Conservation (phyloP, 2,329 filamentous ascomycete species). For the Drechmeria coniospora region DNA sequence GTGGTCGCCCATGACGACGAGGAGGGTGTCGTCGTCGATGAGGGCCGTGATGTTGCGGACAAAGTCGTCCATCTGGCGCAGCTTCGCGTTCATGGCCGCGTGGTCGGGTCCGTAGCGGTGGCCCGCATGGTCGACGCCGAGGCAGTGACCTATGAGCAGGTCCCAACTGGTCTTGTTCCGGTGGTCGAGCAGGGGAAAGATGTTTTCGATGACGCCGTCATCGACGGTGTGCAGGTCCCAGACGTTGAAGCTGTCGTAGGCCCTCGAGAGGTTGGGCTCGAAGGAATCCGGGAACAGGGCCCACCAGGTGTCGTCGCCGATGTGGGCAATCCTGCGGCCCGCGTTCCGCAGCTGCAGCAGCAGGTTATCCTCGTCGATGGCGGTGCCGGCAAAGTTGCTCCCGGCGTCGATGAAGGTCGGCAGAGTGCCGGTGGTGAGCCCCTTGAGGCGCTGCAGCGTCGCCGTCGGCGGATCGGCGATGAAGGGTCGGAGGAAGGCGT, state of each 20-base stretch:
- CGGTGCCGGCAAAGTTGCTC: conserved; percentile 87
- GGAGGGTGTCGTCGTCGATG: conserved; percentile 71
- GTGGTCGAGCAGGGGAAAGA: conserved; percentile 64
- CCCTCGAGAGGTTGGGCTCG: conserved; percentile 65
- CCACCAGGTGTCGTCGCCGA: conserved; percentile 98
- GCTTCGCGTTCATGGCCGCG: conserved; percentile 76
- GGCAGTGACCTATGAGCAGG: conserved; percentile 81
- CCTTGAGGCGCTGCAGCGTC: conserved; percentile 83
- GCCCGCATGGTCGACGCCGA: conserved; percentile 93
- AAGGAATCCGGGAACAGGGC: conserved; percentile 90
- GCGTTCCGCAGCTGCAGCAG: conserved; percentile 50
- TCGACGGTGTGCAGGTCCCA: conserved; percentile 97
- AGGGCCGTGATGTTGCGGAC: conserved; percentile 54
- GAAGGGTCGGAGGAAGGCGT: conserved; percentile 84
- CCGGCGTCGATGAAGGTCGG: conserved; percentile 90
- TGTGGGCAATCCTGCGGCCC: conserved; percentile 65
- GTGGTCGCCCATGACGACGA: conserved; percentile 97
- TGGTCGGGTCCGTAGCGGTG: conserved; percentile 93
- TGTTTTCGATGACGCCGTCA: conserved; percentile 81
- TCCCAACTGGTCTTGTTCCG: conserved; percentile 65
- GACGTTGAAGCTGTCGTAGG: conserved; percentile 96
- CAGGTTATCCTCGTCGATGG: conserved; percentile 83
- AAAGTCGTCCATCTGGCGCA: conserved; percentile 79
- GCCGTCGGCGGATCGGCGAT: conserved; percentile 94
- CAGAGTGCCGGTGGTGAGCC: conserved; percentile 83